Percentiles rank a stretch among this genome's conserved stretches.
phyloP scores from a whole-genome alignment of 1,284 basidiomycete species.

The Volvariella surrecta region DNA sequence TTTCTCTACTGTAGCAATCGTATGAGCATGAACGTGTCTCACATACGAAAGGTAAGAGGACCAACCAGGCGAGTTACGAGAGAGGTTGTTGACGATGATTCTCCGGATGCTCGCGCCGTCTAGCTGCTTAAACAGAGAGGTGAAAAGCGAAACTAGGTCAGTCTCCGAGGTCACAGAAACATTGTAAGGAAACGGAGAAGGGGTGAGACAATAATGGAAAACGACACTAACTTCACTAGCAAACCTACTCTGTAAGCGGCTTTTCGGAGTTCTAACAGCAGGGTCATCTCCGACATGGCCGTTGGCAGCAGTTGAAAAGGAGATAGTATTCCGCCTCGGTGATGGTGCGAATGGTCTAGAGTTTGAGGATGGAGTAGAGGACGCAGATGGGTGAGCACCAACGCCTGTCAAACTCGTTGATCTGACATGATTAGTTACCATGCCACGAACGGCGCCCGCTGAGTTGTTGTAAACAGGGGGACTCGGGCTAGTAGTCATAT shows the following conservation, averaged over 20 bases:
- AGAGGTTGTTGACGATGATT: slow-evolving; percentile 24
- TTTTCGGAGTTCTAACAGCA: too few species aligned
- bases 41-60: neutral
- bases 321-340: too few species aligned
- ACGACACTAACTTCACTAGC: neutral
- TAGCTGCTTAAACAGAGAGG: slow-evolving; percentile 11
- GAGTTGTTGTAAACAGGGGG: neutral
- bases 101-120: slow-evolving; percentile 22
- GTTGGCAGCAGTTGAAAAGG: too few species aligned
- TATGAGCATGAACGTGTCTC: slow-evolving; percentile 8
- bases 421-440: slow-evolving; percentile 10
- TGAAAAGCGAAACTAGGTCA: neutral
- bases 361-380: neutral
- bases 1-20: slow-evolving; percentile 7
- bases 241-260: too few species aligned
- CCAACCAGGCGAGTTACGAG: slow-evolving; percentile 3
- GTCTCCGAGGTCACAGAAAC: neutral
- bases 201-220: neutral
- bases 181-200: neutral
- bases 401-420: neutral
- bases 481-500: slow-evolving; percentile 4
- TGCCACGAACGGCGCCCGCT: slow-evolving; percentile 8
- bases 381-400: neutral
- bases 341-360: neutral
- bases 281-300: too few species aligned